phyloP scores from a whole-genome alignment of 2,329 filamentous ascomycete genomes.

The Hypoxylon sp. region DNA sequence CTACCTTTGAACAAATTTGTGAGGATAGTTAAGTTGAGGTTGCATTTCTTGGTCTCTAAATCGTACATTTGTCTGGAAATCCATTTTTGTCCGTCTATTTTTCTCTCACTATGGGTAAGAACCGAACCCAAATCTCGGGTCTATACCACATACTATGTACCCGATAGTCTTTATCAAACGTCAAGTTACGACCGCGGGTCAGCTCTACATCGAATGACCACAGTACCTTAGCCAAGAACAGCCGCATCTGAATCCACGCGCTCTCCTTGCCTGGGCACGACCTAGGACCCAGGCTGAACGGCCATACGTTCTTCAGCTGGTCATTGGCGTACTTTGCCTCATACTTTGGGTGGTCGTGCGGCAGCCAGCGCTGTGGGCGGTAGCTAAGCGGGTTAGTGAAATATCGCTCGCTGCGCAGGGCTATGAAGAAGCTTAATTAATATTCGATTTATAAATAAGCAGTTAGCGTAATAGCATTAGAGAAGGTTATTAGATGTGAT shows the following conservation, averaged over 20 bases:
- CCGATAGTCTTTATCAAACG: conserved; percentile 19
- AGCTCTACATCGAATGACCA: conserved; percentile 20
- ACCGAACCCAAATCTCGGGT: conserved; percentile 13
- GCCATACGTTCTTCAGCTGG: conserved; percentile 8
- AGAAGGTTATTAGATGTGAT: too few relatives aligned
- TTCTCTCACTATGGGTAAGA: too few relatives aligned
- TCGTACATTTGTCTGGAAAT: too few relatives aligned
- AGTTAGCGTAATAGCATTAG: too few relatives aligned
- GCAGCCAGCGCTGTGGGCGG: conserved; percentile 15
- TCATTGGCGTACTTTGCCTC: conserved; percentile 7
- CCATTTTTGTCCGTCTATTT: too few relatives aligned
- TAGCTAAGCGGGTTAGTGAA: conserved; percentile 10
- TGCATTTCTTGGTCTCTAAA: too few relatives aligned
- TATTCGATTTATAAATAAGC: neutral
- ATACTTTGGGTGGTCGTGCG: conserved; percentile 3
- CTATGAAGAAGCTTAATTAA: conserved; percentile 2
- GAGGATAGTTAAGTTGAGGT: too few relatives aligned
- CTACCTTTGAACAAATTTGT: too few relatives aligned
- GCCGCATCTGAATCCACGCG: conserved; percentile 8
- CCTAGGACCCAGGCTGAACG: conserved; percentile 13
- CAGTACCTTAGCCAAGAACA: conserved; percentile 19
- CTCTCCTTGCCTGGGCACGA: conserved; percentile 10
- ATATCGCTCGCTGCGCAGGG: neutral
- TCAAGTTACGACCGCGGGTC: conserved; percentile 11
- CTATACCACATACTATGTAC: conserved; percentile 24